These are phyloP conservation scores for Periconia sp. DNA, from an alignment of 2,329 filamentous ascomycete species.

Conservation along the genomic window DNA sequence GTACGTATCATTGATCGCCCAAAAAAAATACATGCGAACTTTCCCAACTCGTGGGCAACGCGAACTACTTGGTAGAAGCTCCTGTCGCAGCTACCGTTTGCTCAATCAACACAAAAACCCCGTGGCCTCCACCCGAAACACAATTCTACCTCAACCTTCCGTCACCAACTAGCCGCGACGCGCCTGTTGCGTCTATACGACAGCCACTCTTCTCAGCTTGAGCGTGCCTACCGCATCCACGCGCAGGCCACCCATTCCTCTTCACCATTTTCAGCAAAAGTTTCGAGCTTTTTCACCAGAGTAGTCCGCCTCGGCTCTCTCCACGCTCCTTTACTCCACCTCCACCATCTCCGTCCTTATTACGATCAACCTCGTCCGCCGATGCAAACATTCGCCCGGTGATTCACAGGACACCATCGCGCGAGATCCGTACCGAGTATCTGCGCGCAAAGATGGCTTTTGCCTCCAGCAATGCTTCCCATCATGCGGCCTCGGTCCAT, in stretches of 20 bases:
- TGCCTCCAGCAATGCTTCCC: slow-evolving; percentile 56
- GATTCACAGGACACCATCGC: slow-evolving; percentile 24
- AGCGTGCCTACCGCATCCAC: slow-evolving; percentile 23
- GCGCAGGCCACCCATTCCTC: slow-evolving; percentile 15
- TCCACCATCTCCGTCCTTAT: slow-evolving; percentile 13
- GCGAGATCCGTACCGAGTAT: slow-evolving; percentile 28
- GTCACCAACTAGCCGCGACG: slow-evolving; percentile 9
- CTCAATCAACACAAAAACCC: too few species aligned
- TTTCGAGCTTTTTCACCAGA: slow-evolving; percentile 26
- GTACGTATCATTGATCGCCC: not conserved
- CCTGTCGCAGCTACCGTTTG: not conserved
- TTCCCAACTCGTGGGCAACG: slow-evolving; percentile 2
- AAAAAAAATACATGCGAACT: too few species aligned
- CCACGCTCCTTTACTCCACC: slow-evolving; percentile 26
- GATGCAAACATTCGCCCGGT: slow-evolving; percentile 22
- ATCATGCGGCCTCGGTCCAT: slow-evolving; percentile 48
- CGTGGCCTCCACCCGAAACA: too few species aligned
- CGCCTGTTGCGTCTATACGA: not conserved
- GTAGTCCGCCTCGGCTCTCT: slow-evolving; percentile 24
- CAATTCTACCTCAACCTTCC: not conserved
- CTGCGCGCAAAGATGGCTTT: slow-evolving; percentile 61
- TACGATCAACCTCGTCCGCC: slow-evolving; percentile 17
- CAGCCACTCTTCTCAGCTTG: not conserved
- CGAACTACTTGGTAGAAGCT: not conserved
- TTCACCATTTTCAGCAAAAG: slow-evolving; percentile 24